These are phyloP conservation scores for Rhizopogon roseolus DNA, from an alignment of 768 basidiomycete genomes.

Conservation along the genomic window DNA sequence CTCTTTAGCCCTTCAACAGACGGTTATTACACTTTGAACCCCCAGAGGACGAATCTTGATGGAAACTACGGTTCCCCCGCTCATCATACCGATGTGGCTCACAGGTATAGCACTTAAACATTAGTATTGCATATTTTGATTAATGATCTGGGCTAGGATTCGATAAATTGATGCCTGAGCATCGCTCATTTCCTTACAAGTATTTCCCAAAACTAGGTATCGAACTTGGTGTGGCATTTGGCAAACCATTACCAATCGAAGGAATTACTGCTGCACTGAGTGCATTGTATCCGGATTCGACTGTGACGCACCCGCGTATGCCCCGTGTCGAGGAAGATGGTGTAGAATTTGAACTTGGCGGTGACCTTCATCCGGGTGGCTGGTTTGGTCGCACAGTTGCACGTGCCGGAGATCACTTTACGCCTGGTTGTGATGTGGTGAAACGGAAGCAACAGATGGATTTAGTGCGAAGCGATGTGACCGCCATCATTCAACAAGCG, in stretches of 20 bases:
- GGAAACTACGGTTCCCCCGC: conserved; percentile 58
- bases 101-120: conserved; percentile 43
- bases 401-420: conserved; percentile 4
- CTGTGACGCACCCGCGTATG: conserved; percentile 1
- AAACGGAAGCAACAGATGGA: conserved; percentile 24
- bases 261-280: conserved; percentile 26
- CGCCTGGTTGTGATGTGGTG: conserved; percentile 2
- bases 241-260: conserved; percentile 56
- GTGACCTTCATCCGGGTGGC: background rate
- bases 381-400: conserved; percentile 11
- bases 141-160: conserved; percentile 44
- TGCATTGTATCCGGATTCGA: background rate
- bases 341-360: background rate
- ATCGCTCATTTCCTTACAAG: conserved; percentile 69
- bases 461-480: conserved; percentile 47
- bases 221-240: conserved; percentile 73
- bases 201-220: conserved; percentile 60
- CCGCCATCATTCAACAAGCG: conserved; percentile 44
- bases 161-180: conserved; percentile 88
- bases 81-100: conserved; percentile 92
- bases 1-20: background rate
- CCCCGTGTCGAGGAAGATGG: conserved; percentile 14
- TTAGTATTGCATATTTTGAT: background rate
- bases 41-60: conserved; percentile 79
- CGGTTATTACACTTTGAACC: background rate